Evolutionary conservation across 2,329 filamentous ascomycete genomes (phyloP), one percentile per base, ranked within the genome.

Genomic region (Raffaelea deltoideospora): DNA sequence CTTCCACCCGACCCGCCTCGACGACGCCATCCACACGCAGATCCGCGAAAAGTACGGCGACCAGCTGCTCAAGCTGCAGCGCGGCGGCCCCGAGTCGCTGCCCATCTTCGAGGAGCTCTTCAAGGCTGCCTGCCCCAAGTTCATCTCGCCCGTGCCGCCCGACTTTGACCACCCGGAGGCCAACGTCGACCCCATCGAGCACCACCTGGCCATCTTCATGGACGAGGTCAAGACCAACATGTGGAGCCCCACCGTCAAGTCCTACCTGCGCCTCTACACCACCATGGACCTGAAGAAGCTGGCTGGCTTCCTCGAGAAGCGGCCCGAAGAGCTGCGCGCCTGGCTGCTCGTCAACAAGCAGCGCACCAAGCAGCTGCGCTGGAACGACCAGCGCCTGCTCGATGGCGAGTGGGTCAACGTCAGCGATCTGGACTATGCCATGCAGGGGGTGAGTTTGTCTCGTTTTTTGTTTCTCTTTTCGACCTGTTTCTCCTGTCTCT

Each of bases 161-260:
- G 87, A 98, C 65, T 98, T 98, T 60, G 90, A 96, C 57, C 88
- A 92, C 72, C 86, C 90, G 45, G 78, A 87, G 61, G 64, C 87
- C 63, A 98, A 98, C 69, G 71, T 96, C 51, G 90, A 98, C 65
- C 90, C 90, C 31, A 76, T 95, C 47, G 88, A 98, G 66, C 90
- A 98, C 69, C 88, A 98, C 64, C 76, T 94, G 46, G 71, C 82
- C 52, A 81, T 98, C 64, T 98, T 98, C 71, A 96, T 98, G 88
- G 87, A 95, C 50, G 90, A 98, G 68, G 88, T 98, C 60, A 94
- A 93, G 76, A 95, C 85, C 64, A 96, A 93, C 64, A 90, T 98
- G 75, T 93, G 77, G 77, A 88, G 84, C 58, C 90, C 90, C 31
- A 95, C 87, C 32, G 82, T 98, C 58, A 94, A 93, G 71, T 95